A percentile compares a stretch with the other conserved stretches of the same genome.
phyloP scores from a whole-genome alignment of 805 yeast species.

The Candida boidinii region DNA sequence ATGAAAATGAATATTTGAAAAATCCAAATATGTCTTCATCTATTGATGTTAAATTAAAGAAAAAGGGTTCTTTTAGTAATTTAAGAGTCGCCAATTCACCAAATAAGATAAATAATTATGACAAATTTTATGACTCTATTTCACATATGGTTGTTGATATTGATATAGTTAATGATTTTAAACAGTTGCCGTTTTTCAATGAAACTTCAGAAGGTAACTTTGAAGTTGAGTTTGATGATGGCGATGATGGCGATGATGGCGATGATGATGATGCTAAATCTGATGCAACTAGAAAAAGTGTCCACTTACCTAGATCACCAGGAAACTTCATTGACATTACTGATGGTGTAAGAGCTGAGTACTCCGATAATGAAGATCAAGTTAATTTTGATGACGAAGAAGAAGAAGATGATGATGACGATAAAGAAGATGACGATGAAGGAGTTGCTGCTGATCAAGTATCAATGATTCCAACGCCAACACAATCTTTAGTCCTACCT shows the following conservation, averaged over 20 bases:
- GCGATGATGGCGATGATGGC: constrained; percentile 2
- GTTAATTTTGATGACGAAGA: constrained; percentile 6
- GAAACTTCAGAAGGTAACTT: constrained; percentile 1
- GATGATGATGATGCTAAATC: constrained; percentile 2
- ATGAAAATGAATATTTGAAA: constrained; percentile 2
- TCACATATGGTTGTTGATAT: too few species aligned
- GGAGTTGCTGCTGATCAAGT: too few species aligned
- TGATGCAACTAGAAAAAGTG: too few species aligned
- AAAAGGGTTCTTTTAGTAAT: constrained; percentile 42
- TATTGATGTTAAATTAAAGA: constrained; percentile 22
- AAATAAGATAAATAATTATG: neutral
- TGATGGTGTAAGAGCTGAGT: constrained; percentile 13
- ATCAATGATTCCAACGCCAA: constrained; percentile 24
- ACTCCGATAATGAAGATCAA: constrained; percentile 12
- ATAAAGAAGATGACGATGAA: constrained; percentile 8
- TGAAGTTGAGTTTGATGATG: constrained; percentile 12
- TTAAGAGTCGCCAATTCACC: constrained; percentile 26
- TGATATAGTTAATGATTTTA: too few species aligned
- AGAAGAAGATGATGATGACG: constrained; percentile 2
- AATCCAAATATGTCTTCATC: neutral
- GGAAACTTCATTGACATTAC: too few species aligned
- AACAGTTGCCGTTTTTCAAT: too few species aligned
- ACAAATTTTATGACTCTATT: too few species aligned
- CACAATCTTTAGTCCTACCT: constrained; percentile 26
- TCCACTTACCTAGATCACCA: too few species aligned